Evolutionary conservation across 2,329 filamentous ascomycete genomes (phyloP).

Genomic region (Eutypa lata): DNA sequence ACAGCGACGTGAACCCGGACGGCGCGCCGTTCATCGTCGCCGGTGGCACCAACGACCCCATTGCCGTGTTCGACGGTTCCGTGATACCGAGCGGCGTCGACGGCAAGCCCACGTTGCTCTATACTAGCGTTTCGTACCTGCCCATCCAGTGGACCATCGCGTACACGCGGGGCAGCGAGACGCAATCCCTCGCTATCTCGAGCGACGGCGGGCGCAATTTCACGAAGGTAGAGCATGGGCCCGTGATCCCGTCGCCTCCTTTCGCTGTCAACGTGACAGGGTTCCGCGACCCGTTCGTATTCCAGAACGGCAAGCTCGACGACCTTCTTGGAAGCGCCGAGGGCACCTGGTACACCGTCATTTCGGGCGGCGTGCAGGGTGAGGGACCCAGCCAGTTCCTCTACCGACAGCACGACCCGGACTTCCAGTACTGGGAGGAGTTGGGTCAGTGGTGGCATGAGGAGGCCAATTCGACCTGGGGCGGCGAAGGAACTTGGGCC

Average conservation of each 20-base stretch:
- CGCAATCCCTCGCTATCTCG: conserved; percentile 40
- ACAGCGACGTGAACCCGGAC: conserved; percentile 33
- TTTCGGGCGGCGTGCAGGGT: conserved; percentile 37
- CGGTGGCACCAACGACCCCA: conserved; percentile 32
- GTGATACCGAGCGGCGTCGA: conserved; percentile 41
- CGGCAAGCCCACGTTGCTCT: conserved; percentile 40
- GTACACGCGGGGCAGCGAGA: conserved; percentile 43
- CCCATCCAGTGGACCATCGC: conserved; percentile 44
- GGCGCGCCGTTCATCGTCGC: conserved; percentile 32
- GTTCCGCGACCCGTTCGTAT: conserved; percentile 40
- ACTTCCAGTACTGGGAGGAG: conserved; percentile 33
- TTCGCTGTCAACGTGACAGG: conserved; percentile 39
- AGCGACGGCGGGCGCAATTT: conserved; percentile 33
- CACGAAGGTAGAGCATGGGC: conserved; percentile 34
- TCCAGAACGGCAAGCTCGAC: conserved; percentile 36
- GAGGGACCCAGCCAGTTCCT: conserved; percentile 36
- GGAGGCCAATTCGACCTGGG: conserved; percentile 33
- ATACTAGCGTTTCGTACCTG: conserved; percentile 41
- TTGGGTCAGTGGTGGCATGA: conserved; percentile 38
- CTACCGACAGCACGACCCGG: conserved; percentile 34
- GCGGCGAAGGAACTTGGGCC: conserved; percentile 30
- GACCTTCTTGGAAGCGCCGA: conserved; percentile 27
- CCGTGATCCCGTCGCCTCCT: conserved; percentile 35
- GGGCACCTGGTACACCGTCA: conserved; percentile 35
- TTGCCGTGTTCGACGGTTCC: conserved; percentile 43